Conservation (phyloP, 164 flowering plant genomes). For the Stephania cephalantha region DNA sequence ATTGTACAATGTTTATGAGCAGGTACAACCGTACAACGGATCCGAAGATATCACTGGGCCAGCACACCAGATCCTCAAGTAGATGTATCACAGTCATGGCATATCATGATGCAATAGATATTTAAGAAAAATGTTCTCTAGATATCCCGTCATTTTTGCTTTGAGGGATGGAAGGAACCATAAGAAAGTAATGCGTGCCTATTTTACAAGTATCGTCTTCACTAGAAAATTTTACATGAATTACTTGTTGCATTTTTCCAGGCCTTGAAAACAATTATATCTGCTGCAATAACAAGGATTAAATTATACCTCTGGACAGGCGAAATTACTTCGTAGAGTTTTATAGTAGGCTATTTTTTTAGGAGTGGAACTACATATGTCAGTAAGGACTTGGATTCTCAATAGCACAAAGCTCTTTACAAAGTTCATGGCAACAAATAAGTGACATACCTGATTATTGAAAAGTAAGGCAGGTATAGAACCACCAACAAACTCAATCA, state of each 20-base stretch:
- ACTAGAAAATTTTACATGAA: not conserved
- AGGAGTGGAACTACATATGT: no score
- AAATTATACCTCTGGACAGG: not conserved
- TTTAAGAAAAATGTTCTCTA: not conserved
- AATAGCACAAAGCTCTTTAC: no score
- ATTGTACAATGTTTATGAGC: not conserved
- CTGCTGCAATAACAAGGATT: not conserved
- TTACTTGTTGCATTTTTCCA: not conserved
- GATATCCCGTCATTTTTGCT: not conserved
- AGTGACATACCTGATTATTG: constrained; percentile 72
- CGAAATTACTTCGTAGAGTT: not conserved
- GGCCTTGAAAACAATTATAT: not conserved
- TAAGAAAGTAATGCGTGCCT: not conserved
- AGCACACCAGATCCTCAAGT: not conserved
- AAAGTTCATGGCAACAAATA: not conserved
- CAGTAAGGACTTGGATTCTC: not conserved
- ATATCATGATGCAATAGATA: not conserved
- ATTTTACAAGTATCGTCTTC: not conserved
- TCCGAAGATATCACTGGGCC: not conserved
- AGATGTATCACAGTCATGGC: no score
- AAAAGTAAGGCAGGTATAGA: constrained; percentile 67
- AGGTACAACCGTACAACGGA: not conserved
- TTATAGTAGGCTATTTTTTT: not conserved
- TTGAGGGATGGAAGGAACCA: not conserved
- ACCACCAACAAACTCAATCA: constrained; percentile 48